These are phyloP conservation scores for Vitis cinerea DNA, from an alignment of 164 flowering plant genomes.

Conservation along the genomic window DNA sequence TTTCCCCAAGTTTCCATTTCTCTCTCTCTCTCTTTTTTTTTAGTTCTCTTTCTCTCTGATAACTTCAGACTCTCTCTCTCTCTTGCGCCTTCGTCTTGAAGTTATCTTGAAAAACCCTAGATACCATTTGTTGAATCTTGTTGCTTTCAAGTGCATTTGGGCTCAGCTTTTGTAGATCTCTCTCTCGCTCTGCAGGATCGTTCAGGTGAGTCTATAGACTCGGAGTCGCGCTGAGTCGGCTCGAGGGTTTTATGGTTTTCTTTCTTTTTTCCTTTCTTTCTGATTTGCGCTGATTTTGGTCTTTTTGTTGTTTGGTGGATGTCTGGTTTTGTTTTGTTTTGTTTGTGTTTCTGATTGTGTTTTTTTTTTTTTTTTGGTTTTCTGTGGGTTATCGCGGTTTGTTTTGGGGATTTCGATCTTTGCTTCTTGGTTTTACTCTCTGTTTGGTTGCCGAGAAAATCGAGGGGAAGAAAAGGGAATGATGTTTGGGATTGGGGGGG, in stretches of 20 bases:
- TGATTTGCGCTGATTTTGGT: not conserved
- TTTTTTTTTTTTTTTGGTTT: not conserved
- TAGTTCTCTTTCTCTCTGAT: not conserved
- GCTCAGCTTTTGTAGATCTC: slow-evolving; percentile 8
- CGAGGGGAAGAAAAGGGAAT: not conserved
- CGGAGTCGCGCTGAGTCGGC: slow-evolving; percentile 20
- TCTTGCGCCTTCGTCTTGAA: slow-evolving; percentile 12
- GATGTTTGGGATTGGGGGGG: not conserved
- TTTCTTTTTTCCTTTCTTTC: not conserved
- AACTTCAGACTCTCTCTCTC: slow-evolving; percentile 4
- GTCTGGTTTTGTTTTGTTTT: not conserved
- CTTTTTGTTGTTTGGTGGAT: not conserved
- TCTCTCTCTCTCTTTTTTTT: not conserved
- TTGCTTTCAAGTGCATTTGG: not conserved
- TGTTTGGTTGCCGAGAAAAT: not conserved
- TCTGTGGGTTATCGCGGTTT: no score
- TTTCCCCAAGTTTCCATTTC: not conserved
- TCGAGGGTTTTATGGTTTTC: slow-evolving; percentile 17
- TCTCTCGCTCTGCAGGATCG: not conserved
- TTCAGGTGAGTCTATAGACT: slow-evolving; percentile 23
- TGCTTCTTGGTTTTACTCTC: not conserved
- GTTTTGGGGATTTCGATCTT: not conserved
- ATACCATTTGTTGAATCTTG: not conserved
- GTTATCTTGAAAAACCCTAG: slow-evolving; percentile 19
- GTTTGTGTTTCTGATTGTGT: not conserved